Percentiles rank a stretch among this genome's conserved stretches.
Conservation (phyloP, 176 grass and related monocot genomes). For the Elaeis guineensis region DNA sequence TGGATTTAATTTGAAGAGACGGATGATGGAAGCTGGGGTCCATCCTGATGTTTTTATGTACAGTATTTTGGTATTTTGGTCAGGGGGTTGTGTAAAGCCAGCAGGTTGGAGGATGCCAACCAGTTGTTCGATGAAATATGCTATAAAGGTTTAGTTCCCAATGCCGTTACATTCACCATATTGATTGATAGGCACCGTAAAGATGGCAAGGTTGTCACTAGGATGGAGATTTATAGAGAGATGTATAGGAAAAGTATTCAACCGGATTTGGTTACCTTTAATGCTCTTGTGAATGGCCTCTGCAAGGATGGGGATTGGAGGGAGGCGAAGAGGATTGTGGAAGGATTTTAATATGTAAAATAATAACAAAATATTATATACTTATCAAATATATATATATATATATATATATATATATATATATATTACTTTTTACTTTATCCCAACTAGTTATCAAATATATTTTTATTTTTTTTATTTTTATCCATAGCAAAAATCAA, state of each 20-base stretch:
- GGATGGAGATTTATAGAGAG: slow-evolving; percentile 34
- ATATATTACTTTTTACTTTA: too few species aligned
- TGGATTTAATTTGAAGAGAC: slow-evolving; percentile 16
- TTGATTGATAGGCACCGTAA: slow-evolving; percentile 56
- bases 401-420: too few species aligned
- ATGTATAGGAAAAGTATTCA: slow-evolving; percentile 29
- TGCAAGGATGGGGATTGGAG: slow-evolving; percentile 43
- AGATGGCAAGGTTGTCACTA: slow-evolving; percentile 17
- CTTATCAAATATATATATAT: too few species aligned
- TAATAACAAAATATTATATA: too few species aligned
- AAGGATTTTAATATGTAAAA: too few species aligned
- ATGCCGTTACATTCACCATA: slow-evolving; percentile 46
- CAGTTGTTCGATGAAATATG: slow-evolving; percentile 45
- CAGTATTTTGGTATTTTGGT: slow-evolving; percentile 38
- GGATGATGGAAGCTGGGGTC: slow-evolving; percentile 23
- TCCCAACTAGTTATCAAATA: too few species aligned
- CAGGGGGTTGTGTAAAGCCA: slow-evolving; percentile 32
- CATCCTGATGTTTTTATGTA: slow-evolving; percentile 43
- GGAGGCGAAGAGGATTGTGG: slow-evolving; percentile 33
- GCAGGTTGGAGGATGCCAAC: slow-evolving; percentile 27
- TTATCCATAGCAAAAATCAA: too few species aligned
- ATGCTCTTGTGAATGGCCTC: slow-evolving; percentile 42
- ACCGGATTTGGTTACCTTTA: slow-evolving; percentile 42
- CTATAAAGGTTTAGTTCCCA: slow-evolving; percentile 24
- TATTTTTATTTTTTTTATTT: too few species aligned